Base-by-base conservation (phyloP, 2,329 filamentous ascomycete genomes). In the Coniochaeta sp. region DNA sequence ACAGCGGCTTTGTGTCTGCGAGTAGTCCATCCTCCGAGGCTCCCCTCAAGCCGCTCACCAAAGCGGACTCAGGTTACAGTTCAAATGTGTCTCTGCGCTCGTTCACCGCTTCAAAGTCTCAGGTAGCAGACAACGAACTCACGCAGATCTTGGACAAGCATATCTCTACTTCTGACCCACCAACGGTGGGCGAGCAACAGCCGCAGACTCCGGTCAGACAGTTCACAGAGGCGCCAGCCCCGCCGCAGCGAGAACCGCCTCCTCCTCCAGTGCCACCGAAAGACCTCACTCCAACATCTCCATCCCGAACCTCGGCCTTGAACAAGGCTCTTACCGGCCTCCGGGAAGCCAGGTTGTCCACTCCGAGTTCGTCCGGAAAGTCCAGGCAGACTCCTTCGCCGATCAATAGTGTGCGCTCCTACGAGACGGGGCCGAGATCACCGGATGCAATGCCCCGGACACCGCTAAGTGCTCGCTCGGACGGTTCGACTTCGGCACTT, bases 61-160 rank as follows among this genome's bases (percentile, higher is more conserved):
- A 85, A 62, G 78, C 81, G 42, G 84, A 87, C 65, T 86, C 83
- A 28, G 83, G 83, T 17, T 87, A 87, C 65, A 82, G 82, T 65
- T 87, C 83, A 8, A 85, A 81, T 65, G 73, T 82, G 4, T 87
- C 84, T 14, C 69, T 85, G 19, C 77, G 80, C 42, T 86, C 83
- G 0, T 75, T 81, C n/a, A 73, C 69, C 58, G 72, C 74, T 24
- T 66, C 70, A 9, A 75, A 72, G 61, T 60, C 67, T 12, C 65
- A 66, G 3, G 61, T 67, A 24, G 56, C 61, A 1, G 70, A 73
- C 19, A 70, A 68, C 60, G 65, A 69, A 8, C 30, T 57, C 56
- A 58, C 57, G 7, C 36, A 59, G 60, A 58, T 61, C n/a, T 57
- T 63, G 44, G 58, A 63, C 55, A 60, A 58, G 60, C 57, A 47